Evolutionary conservation across 148 eudicot genomes (phyloP).

Genomic region (Cornus controversa): DNA sequence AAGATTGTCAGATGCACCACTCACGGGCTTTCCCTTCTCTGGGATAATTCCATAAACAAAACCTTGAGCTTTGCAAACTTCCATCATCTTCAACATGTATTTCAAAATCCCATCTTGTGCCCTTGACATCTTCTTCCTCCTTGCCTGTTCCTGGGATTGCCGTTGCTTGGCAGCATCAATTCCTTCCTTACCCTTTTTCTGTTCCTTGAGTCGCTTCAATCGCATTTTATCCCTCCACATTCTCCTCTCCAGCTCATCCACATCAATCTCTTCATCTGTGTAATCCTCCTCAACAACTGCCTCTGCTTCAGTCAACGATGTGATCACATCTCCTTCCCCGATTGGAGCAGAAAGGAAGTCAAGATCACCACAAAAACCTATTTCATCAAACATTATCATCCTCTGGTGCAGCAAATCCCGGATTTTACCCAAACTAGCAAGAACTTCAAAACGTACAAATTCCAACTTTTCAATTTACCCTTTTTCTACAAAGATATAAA

Average conservation of each 20-base stretch:
- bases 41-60: constrained; percentile 51
- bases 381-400: constrained; percentile 60
- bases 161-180: constrained; percentile 42
- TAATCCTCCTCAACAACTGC: constrained; percentile 42
- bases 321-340: constrained; percentile 25
- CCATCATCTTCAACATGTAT: constrained; percentile 78
- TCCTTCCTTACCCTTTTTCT: constrained; percentile 37
- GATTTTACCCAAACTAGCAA: neutral
- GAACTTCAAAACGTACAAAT: neutral
- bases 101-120: constrained; percentile 73
- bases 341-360: constrained; percentile 42
- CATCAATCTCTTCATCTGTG: constrained; percentile 65
- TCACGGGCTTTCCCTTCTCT: constrained; percentile 52
- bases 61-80: constrained; percentile 49
- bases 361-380: constrained; percentile 48
- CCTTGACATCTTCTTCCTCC: constrained; percentile 71
- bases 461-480: neutral
- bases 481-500: neutral
- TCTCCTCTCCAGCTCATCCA: constrained; percentile 79
- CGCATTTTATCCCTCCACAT: constrained; percentile 77
- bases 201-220: constrained; percentile 61
- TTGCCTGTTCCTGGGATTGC: constrained; percentile 58
- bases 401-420: neutral
- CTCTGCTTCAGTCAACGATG: constrained; percentile 28
- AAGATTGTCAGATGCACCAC: constrained; percentile 48